These are phyloP conservation scores for Russula sp. DNA, from an alignment of 768 basidiomycete species.

Conservation along the genomic window DNA sequence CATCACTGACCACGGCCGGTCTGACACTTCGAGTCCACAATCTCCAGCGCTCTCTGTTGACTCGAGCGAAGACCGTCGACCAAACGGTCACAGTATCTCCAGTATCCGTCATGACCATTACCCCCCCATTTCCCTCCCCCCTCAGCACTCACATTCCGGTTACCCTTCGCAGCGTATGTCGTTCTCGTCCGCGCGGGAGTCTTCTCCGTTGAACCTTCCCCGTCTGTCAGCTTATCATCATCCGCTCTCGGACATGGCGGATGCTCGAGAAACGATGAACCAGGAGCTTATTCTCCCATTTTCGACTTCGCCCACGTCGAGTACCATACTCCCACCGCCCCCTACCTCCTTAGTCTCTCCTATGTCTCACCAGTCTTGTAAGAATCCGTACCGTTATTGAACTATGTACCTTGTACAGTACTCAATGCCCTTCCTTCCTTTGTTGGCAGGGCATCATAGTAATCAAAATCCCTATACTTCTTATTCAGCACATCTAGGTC, in stretches of 20 bases:
- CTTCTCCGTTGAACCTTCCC: slow-evolving; percentile 20
- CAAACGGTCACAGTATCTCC: slow-evolving; percentile 27
- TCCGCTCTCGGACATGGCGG: slow-evolving; percentile 14
- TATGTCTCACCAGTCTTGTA: slow-evolving; percentile 44
- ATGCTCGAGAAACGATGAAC: slow-evolving; percentile 16
- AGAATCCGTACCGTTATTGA: slow-evolving; percentile 66
- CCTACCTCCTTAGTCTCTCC: slow-evolving; percentile 46
- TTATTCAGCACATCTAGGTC: slow-evolving; percentile 16
- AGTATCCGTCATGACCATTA: slow-evolving; percentile 30
- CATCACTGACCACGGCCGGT: slow-evolving; percentile 35
- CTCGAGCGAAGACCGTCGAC: slow-evolving; percentile 35
- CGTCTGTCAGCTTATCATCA: slow-evolving; percentile 20
- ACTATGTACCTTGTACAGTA: slow-evolving; percentile 57
- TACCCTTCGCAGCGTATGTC: slow-evolving; percentile 19
- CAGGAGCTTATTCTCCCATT: slow-evolving; percentile 20
- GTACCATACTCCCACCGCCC: slow-evolving; percentile 33
- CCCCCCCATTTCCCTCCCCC: slow-evolving; percentile 18
- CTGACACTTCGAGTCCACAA: slow-evolving; percentile 30
- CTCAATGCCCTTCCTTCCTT: slow-evolving; percentile 48
- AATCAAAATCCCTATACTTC: slow-evolving; percentile 23
- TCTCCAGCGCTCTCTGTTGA: slow-evolving; percentile 43
- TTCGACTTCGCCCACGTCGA: slow-evolving; percentile 27
- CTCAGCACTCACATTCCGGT: slow-evolving; percentile 20
- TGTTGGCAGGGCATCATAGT: slow-evolving; percentile 40
- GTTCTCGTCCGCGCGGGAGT: slow-evolving; percentile 20